Evolutionary conservation across 352 stramenopile genomes (phyloP).

Genomic region (Globisporangium barbulae): DNA sequence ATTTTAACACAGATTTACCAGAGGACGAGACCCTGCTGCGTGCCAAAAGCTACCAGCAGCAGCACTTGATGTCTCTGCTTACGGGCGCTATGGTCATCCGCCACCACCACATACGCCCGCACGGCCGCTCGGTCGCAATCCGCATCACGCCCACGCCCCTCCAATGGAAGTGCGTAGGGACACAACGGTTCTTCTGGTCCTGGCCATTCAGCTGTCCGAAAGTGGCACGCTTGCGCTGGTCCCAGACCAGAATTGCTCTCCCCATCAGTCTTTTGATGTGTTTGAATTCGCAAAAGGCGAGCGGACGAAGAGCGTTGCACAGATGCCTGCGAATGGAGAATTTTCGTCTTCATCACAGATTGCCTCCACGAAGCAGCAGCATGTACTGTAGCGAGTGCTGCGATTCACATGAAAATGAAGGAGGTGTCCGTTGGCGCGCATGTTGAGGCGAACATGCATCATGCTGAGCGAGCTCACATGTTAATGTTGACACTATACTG

Average conservation of each 20-base stretch:
- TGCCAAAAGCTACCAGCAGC: not conserved
- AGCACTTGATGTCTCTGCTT: not conserved
- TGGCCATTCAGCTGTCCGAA: not conserved
- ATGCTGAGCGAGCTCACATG: no score
- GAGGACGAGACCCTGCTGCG: not conserved
- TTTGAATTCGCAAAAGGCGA: not conserved
- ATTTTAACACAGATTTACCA: not conserved
- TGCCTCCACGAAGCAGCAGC: not conserved
- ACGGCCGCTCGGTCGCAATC: no score
- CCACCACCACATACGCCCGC: no score
- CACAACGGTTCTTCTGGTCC: not conserved
- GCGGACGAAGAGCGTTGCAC: conserved; percentile 6
- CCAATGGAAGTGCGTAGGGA: not conserved
- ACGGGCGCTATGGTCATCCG: no score
- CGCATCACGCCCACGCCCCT: not conserved
- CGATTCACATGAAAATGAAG: no score
- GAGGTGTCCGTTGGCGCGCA: no score
- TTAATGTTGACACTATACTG: no score
- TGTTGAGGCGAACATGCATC: no score
- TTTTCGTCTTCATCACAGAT: conserved; percentile 1
- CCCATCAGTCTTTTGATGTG: not conserved
- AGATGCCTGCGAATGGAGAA: not conserved
- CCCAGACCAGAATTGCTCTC: conserved; percentile 1
- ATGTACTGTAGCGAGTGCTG: not conserved
- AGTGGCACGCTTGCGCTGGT: not conserved